Conservation (phyloP, 257 asterid species). For the Solanum sparsipilum region DNA sequence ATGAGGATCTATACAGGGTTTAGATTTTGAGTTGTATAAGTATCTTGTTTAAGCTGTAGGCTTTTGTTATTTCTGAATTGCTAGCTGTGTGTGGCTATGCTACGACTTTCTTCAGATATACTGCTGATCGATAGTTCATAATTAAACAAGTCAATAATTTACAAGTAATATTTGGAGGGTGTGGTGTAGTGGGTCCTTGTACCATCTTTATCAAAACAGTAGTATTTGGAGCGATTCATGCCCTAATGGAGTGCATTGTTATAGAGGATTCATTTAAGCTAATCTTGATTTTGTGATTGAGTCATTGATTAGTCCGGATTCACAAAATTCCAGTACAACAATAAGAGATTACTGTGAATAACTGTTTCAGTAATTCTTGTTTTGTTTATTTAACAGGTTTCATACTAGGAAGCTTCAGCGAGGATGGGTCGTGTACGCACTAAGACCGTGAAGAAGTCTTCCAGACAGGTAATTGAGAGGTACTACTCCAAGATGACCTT, state of each 20-base stretch:
- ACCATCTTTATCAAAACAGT: neutral
- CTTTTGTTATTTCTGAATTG: neutral
- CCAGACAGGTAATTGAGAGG: slow-evolving; percentile 40
- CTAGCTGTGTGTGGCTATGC: neutral
- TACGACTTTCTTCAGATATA: neutral
- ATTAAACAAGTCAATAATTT: neutral
- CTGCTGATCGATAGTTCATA: neutral
- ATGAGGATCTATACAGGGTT: neutral
- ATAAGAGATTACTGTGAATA: neutral
- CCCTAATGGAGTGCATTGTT: neutral
- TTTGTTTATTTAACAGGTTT: neutral
- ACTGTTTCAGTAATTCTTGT: neutral
- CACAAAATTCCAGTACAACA: neutral
- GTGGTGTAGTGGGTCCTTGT: neutral
- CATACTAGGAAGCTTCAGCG: neutral
- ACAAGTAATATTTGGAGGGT: neutral
- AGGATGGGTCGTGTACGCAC: slow-evolving; percentile 48
- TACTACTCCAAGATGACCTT: slow-evolving; percentile 44
- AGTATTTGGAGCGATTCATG: neutral
- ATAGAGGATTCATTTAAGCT: neutral
- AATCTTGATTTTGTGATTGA: neutral
- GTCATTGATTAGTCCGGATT: neutral
- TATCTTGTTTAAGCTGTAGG: neutral
- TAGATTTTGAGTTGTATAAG: neutral
- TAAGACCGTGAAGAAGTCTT: slow-evolving; percentile 44